Evolutionary conservation across 192 early-diverging fungal species (phyloP), one percentile per base, ranked within the genome.

Genomic region (Coemansia umbellata): DNA sequence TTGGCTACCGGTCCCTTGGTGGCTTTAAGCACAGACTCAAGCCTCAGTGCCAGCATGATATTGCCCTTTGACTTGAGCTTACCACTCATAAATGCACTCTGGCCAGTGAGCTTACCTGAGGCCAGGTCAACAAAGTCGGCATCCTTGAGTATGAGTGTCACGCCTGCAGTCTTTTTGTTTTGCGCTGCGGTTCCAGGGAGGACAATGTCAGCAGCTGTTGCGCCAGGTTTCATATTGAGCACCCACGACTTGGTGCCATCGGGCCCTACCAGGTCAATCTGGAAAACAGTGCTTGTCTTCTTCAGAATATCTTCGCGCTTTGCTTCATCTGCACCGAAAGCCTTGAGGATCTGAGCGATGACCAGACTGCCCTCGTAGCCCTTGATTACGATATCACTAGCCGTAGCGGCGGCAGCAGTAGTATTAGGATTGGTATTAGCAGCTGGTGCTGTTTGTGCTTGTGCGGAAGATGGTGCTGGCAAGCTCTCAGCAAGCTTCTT

Each of bases 11-110:
- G 47, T 17, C 58, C 60, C 55, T 75, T 70, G 51, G 72, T 63
- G 50, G 67, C 60, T 66, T 86, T 84, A 47, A 90, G 80, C 30
- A 90, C 81, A 23, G 64, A 50, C 63, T 87, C 82, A 10, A 90
- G 78, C 64, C 87, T 87, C 49, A 84, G 84, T 31, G 85, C 85
- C 51, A 90, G 61, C 80, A 84, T 85, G 58, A 87, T 77, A 48
- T 86, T 81, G 55, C 86, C 87, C 72, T 85, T 87, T 36, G 83
- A 68, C 77, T 95, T 96, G 61, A 91, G 81, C 76, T 96, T 96
- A 40, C 95, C 91, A 32, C 77, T 61, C 90, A 93, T 91, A 69
- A 91, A 96, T 28, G 90, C 84, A 69, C 90, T 89, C 83, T 96
- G 94, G 18, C 87, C 87, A 49, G 88, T 93, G 43, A 91, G 60